These are phyloP conservation scores for Colletotrichum musicola DNA, from an alignment of 2,329 filamentous ascomycete species.

Conservation along the genomic window DNA sequence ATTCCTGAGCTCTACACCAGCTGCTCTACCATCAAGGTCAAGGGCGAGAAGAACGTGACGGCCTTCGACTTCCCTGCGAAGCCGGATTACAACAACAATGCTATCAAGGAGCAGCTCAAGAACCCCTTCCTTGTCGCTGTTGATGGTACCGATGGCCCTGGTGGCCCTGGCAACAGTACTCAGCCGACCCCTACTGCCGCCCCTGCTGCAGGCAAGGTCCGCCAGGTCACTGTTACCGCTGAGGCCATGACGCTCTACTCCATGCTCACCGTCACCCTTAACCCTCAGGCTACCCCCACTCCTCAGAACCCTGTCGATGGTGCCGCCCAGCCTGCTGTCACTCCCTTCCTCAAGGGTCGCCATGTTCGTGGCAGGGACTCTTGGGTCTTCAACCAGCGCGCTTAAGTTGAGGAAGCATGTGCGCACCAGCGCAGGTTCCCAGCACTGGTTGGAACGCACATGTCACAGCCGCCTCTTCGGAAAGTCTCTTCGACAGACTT, in stretches of 20 bases:
- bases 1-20: slow-evolving; percentile 55
- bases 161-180: slow-evolving; percentile 40
- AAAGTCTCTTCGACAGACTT: neutral
- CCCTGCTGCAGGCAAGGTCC: slow-evolving; percentile 23
- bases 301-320: slow-evolving; percentile 51
- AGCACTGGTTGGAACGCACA: neutral
- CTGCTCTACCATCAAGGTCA: slow-evolving; percentile 38
- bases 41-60: slow-evolving; percentile 30
- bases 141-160: slow-evolving; percentile 41
- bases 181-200: slow-evolving; percentile 38
- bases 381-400: slow-evolving; percentile 33
- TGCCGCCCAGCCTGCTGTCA: slow-evolving; percentile 33
- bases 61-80: slow-evolving; percentile 48
- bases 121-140: slow-evolving; percentile 60
- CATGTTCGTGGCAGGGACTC: slow-evolving; percentile 33
- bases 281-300: slow-evolving; percentile 48
- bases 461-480: neutral
- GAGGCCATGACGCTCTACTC: slow-evolving; percentile 37
- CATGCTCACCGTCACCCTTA: slow-evolving; percentile 55
- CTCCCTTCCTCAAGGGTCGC: slow-evolving; percentile 36
- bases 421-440: neutral
- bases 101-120: slow-evolving; percentile 59
- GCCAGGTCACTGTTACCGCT: slow-evolving; percentile 38
- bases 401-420: slow-evolving; percentile 10
- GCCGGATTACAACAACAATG: slow-evolving; percentile 57